Conservation (phyloP, 495 filamentous ascomycete genomes). For the Talaromyces stipitatus region DNA sequence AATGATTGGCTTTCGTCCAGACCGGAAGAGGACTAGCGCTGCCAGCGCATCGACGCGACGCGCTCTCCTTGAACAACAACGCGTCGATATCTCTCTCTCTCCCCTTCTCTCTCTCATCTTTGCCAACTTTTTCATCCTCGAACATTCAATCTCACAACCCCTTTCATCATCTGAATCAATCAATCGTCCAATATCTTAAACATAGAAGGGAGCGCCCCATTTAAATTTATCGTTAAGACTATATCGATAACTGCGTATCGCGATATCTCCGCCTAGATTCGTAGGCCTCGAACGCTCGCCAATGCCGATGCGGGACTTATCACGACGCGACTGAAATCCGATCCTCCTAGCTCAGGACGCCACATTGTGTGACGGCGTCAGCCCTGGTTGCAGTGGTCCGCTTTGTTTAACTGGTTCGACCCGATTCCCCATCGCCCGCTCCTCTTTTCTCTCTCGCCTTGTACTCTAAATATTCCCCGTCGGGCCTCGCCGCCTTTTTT, state of each 20-base stretch:
- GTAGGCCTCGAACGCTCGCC: neutral
- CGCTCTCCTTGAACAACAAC: slow-evolving; percentile 1
- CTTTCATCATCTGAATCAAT: neutral
- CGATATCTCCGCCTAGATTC: neutral
- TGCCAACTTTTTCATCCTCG: slow-evolving; percentile 7
- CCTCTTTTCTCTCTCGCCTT: neutral
- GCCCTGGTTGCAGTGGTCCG: neutral
- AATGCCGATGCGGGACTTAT: slow-evolving; percentile 1
- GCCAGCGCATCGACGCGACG: slow-evolving; percentile 3
- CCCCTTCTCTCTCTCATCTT: slow-evolving; percentile 11
- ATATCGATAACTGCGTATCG: neutral
- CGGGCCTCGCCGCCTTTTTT: slow-evolving; percentile 6
- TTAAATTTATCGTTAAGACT: neutral
- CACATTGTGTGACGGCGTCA: slow-evolving; percentile 3
- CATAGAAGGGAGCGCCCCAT: neutral
- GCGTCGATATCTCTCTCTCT: slow-evolving; percentile 1
- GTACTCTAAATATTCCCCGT: neutral
- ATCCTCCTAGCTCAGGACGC: slow-evolving; percentile 2
- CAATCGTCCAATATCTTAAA: neutral
- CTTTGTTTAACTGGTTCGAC: neutral
- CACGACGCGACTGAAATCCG: neutral
- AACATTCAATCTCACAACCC: neutral
- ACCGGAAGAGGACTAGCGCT: neutral
- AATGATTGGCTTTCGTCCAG: neutral
- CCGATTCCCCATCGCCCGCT: neutral